These are phyloP conservation scores for Phytophthora tentaculata DNA, from an alignment of 352 stramenopile genomes.

Conservation along the genomic window DNA sequence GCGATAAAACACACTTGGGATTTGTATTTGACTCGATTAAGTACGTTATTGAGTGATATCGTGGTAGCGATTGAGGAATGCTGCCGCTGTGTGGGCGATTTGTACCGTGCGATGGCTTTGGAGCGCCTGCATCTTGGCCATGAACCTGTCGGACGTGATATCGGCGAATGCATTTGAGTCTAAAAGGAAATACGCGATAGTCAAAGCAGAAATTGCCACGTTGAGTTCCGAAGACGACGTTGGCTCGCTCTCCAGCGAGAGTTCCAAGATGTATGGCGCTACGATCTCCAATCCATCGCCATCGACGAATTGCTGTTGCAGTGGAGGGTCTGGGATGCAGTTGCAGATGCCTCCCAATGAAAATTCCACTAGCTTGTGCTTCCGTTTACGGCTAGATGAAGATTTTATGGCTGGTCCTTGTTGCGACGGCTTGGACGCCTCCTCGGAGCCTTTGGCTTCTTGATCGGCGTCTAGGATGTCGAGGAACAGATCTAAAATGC, in stretches of 20 bases:
- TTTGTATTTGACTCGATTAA: slow-evolving; percentile 29
- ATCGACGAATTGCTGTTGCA: slow-evolving; percentile 65
- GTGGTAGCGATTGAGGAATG: slow-evolving; percentile 46
- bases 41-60: slow-evolving; percentile 13
- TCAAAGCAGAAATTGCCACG: slow-evolving; percentile 57
- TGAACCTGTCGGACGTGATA: slow-evolving; percentile 47
- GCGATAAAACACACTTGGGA: slow-evolving; percentile 22
- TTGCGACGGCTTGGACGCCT: slow-evolving; percentile 10
- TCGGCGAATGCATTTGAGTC: slow-evolving; percentile 57
- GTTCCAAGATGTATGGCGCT: slow-evolving; percentile 46
- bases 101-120: slow-evolving; percentile 42
- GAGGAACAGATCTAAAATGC: slow-evolving; percentile 80
- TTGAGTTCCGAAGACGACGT: slow-evolving; percentile 42
- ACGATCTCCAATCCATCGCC: slow-evolving; percentile 55
- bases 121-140: slow-evolving; percentile 40
- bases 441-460: slow-evolving; percentile 16
- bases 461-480: slow-evolving; percentile 67
- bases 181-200: slow-evolving; percentile 71
- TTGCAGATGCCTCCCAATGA: slow-evolving; percentile 81
- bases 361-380: slow-evolving; percentile 63
- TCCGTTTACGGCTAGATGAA: slow-evolving; percentile 13
- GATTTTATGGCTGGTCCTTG: slow-evolving; percentile 9
- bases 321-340: slow-evolving; percentile 61
- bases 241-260: slow-evolving; percentile 19
- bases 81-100: slow-evolving; percentile 57